Evolutionary conservation across 371 early-diverging fungal species (phyloP), one percentile per base, ranked within the genome.

Genomic region (Mortierella sp.): DNA sequence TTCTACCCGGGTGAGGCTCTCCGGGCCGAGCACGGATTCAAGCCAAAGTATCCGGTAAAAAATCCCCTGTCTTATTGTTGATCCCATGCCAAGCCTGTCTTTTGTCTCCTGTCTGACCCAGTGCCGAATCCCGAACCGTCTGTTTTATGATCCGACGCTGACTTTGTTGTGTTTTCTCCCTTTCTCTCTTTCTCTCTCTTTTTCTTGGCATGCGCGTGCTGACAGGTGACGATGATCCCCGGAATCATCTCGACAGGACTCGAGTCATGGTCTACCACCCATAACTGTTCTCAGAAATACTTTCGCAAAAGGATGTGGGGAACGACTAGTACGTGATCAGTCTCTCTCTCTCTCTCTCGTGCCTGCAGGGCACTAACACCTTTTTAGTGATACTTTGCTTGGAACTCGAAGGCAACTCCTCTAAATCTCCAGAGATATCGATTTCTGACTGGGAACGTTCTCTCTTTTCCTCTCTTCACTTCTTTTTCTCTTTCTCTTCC

Each of bases 291-390:
- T 29, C 84, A 88, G 62, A 89, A 90, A 43, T 94, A 94, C 73
- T 97, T 96, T 81, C 84, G 98, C 68, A 94, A 96, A 73, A 84
- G 95, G 51, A 87, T 98, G 84, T 98, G 98, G 98, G 98, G 98
- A 28, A 94, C 90, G 7, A 87, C 85, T 47, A 87, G 90, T 90
- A 84, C 71, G 84, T 77, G 3, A 45, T n/a, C 23, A n/a, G 9
- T n/a, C 37, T 37, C 9, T 3, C 9, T 37, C 37, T 37, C 9
- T 37, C 9, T 37, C 37, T 37, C 37, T 37, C 3, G 3, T 37
- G 37, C 37, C 9, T 9, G 9, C 9, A 5, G 37, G 9, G 9
- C 9, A 37, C 9, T 9, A 37, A 37, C 9, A 9, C 37, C 9
- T 3, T 3, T 37, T 9, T 37, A 3, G 37, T 37, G n/a, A n/a